Percentiles rank a stretch among this genome's conserved stretches.
Conservation (phyloP, 768 basidiomycete species). For the Lactarius quietus region DNA sequence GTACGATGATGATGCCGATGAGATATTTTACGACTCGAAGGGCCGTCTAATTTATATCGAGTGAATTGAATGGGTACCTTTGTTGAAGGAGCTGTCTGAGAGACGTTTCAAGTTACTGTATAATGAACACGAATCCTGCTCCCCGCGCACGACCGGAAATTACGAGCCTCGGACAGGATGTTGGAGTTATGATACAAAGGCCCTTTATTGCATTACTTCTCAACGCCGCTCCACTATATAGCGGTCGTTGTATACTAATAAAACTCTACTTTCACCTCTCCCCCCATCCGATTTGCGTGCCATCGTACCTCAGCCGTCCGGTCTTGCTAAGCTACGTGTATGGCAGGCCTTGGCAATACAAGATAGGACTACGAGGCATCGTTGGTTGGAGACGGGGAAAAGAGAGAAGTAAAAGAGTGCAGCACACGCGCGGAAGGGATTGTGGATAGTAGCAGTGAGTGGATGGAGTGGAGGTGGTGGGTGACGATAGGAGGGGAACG, state of each 20-base stretch:
- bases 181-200: slow-evolving; percentile 22
- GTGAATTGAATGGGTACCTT: neutral
- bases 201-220: slow-evolving; percentile 28
- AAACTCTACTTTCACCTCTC: slow-evolving; percentile 18
- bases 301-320: neutral
- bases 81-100: neutral
- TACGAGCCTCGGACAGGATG: neutral
- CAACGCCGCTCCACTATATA: slow-evolving; percentile 23
- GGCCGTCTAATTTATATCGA: neutral
- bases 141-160: no score
- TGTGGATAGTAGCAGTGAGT: slow-evolving; percentile 10
- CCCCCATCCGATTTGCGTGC: neutral
- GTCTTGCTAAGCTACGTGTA: slow-evolving; percentile 4
- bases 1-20: neutral
- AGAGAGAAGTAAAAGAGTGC: slow-evolving; percentile 2
- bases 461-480: neutral
- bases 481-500: slow-evolving; percentile 2
- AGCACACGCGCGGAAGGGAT: slow-evolving; percentile 19
- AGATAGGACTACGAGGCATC: neutral
- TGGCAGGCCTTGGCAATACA: neutral
- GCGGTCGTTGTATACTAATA: slow-evolving; percentile 22
- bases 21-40: neutral
- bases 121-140: no score
- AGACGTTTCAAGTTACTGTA: neutral
- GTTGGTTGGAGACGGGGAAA: neutral